Conservation (phyloP, 805 yeast species). For the Nakazawaea molendinolei region DNA sequence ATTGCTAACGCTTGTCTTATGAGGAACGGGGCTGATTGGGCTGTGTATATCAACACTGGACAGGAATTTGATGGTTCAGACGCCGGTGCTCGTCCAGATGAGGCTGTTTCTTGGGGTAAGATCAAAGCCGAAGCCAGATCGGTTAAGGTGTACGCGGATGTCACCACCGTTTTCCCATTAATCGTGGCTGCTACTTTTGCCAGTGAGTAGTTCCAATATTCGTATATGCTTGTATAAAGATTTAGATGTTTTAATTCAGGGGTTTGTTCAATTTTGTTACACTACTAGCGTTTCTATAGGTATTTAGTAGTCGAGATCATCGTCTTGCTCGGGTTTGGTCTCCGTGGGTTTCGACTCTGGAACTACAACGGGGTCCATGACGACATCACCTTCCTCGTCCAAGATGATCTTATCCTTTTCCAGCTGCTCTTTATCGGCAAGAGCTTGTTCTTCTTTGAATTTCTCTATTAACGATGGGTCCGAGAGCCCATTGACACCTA, state of each 20-base stretch:
- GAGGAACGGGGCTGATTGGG: slow-evolving; percentile 99
- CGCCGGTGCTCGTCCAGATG: slow-evolving; percentile 99
- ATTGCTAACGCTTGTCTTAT: slow-evolving; percentile 96
- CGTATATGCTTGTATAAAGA: neutral
- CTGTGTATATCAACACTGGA: slow-evolving; percentile 95
- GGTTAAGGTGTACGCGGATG: slow-evolving; percentile 94
- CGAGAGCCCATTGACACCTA: slow-evolving; percentile 9
- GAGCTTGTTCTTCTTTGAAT: slow-evolving; percentile 2
- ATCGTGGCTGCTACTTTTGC: slow-evolving; percentile 98
- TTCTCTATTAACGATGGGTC: slow-evolving; percentile 5
- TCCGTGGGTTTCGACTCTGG: no score
- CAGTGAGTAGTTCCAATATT: slow-evolving; percentile 27
- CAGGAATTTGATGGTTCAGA: slow-evolving; percentile 99
- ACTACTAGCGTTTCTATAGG: no score
- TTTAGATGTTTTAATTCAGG: neutral
- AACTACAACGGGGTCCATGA: neutral
- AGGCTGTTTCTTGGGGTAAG: slow-evolving; percentile 98
- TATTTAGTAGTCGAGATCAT: no score
- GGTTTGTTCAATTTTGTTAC: no score
- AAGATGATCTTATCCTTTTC: slow-evolving; percentile 1
- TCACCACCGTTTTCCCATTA: slow-evolving; percentile 88
- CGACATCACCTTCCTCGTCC: slow-evolving; percentile 6
- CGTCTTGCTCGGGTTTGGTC: no score
- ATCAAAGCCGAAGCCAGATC: slow-evolving; percentile 89
- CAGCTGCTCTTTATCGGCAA: neutral